These are phyloP conservation scores for Sclerotinia nivalis DNA, from an alignment of 2,329 filamentous ascomycete species.

Conservation along the genomic window DNA sequence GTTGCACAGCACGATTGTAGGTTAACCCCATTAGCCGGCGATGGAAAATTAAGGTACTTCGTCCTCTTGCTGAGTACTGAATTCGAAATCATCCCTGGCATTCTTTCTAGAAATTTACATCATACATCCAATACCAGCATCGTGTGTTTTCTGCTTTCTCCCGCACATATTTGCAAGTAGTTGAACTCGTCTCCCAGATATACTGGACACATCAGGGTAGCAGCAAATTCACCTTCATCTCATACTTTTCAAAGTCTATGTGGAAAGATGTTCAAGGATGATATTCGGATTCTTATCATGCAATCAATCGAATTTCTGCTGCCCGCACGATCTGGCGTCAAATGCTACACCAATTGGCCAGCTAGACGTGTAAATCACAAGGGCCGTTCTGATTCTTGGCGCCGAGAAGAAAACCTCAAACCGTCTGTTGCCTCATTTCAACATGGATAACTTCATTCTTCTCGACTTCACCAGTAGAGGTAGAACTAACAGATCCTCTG, in stretches of 20 bases:
- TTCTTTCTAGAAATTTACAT: neutral
- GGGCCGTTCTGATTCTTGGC: constrained; percentile 7
- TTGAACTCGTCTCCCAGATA: neutral
- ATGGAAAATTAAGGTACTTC: neutral
- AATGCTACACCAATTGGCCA: neutral
- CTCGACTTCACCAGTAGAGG: neutral
- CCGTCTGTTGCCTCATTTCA: neutral
- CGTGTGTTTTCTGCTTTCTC: neutral
- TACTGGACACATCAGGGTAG: neutral
- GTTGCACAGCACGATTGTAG: neutral
- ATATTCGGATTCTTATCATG: neutral
- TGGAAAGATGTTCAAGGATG: neutral
- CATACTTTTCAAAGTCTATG: neutral
- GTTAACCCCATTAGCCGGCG: neutral
- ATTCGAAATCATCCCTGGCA: neutral
- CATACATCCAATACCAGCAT: neutral
- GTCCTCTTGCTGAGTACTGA: neutral
- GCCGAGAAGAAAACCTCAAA: constrained; percentile 13
- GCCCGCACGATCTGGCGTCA: neutral
- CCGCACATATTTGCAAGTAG: neutral
- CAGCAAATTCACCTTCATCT: neutral
- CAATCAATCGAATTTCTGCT: neutral
- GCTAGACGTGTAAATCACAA: neutral
- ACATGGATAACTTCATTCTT: neutral
- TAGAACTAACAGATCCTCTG: neutral